Conservation (phyloP, 371 early-diverging fungal species). For the Lichtheimia corymbifera region DNA sequence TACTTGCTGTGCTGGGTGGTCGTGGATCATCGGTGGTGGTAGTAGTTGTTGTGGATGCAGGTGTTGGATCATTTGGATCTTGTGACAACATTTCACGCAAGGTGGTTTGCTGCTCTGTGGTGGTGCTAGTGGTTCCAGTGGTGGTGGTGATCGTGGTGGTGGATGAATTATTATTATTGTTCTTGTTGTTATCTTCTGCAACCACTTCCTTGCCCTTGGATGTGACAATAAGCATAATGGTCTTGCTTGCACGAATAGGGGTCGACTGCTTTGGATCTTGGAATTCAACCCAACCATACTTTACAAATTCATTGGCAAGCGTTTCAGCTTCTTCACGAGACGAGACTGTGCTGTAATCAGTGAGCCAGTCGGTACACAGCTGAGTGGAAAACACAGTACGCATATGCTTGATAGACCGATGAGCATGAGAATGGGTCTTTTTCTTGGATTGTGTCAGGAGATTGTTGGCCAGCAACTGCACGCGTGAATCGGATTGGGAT, state of each 20-base stretch:
- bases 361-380: slow-evolving; percentile 61
- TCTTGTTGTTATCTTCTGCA: slow-evolving; percentile 3
- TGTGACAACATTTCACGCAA: slow-evolving; percentile 26
- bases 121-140: slow-evolving; percentile 1
- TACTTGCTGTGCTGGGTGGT: slow-evolving; percentile 14
- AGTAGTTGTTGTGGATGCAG: slow-evolving; percentile 1
- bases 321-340: slow-evolving; percentile 64
- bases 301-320: slow-evolving; percentile 56
- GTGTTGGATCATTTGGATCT: slow-evolving; percentile 16
- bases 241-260: slow-evolving; percentile 14
- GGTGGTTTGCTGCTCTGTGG: slow-evolving; percentile 16
- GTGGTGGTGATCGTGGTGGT: background rate
- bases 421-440: background rate
- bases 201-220: slow-evolving; percentile 26
- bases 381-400: slow-evolving; percentile 45
- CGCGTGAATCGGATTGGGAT: slow-evolving; percentile 30
- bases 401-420: slow-evolving; percentile 18
- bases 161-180: background rate
- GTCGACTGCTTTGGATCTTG: slow-evolving; percentile 21
- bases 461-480: slow-evolving; percentile 42
- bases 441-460: slow-evolving; percentile 36
- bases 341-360: slow-evolving; percentile 60
- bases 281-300: slow-evolving; percentile 56
- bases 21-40: slow-evolving; percentile 6
- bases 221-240: slow-evolving; percentile 18